phyloP scores from a whole-genome alignment of 169 alveolate genomes.

The Eimeria sp. region DNA sequence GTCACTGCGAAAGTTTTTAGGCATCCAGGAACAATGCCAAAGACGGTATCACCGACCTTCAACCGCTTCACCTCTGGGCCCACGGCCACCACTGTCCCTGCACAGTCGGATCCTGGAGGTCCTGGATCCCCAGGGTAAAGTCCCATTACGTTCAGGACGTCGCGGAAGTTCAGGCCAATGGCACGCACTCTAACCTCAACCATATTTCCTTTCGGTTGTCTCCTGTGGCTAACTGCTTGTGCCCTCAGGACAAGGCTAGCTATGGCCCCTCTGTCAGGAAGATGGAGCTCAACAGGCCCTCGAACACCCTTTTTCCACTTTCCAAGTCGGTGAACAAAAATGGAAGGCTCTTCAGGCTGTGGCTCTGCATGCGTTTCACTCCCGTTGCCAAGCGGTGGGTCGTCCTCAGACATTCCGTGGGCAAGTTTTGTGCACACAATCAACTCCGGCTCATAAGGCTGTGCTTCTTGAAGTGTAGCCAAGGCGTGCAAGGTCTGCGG shows the following conservation, averaged over 20 bases:
- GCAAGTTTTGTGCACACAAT: conserved; percentile 10
- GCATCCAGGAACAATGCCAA: conserved; percentile 89
- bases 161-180: conserved; percentile 91
- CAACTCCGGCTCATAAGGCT: conserved; percentile 67
- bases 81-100: conserved; percentile 86
- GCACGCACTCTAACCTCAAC: conserved; percentile 89
- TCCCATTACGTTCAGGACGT: conserved; percentile 90
- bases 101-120: conserved; percentile 89
- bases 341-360: background rate
- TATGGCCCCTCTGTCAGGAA: conserved; percentile 82
- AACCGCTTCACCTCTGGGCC: conserved; percentile 81
- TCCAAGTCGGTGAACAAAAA: conserved; percentile 60
- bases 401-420: background rate
- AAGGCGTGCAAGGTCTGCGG: conserved; percentile 28
- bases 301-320: conserved; percentile 51
- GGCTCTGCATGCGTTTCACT: conserved; percentile 12
- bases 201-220: conserved; percentile 69
- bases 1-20: conserved; percentile 83
- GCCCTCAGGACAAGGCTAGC: conserved; percentile 81
- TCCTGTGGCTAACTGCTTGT: conserved; percentile 71
- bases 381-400: conserved; percentile 6
- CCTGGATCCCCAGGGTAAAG: conserved; percentile 92
- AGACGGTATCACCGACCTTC: conserved; percentile 83
- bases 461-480: conserved; percentile 54
- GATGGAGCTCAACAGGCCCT: conserved; percentile 78